Percentiles rank a stretch among this genome's conserved stretches.
These are phyloP conservation scores for Castanospermum australe DNA, from an alignment of 306 rosid genomes.

Conservation along the genomic window DNA sequence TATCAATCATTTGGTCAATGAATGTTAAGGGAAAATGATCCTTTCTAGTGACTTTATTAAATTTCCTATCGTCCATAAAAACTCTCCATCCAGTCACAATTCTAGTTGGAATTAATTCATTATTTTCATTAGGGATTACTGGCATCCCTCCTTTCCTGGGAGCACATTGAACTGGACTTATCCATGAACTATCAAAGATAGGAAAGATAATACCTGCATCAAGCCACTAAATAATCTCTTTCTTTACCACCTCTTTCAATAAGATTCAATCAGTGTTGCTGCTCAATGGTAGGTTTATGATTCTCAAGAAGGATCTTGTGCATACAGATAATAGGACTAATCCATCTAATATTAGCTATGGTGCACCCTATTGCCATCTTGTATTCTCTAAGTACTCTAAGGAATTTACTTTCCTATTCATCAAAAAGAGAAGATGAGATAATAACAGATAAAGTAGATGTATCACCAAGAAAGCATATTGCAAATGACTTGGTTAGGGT, in stretches of 20 bases:
- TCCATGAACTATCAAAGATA: neutral
- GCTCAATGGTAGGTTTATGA: neutral
- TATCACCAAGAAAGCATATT: too few species aligned
- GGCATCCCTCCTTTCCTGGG: too few species aligned
- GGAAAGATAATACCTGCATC: neutral
- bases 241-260: neutral
- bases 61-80: neutral
- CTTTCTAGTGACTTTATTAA: neutral
- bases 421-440: too few species aligned
- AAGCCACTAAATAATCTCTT: neutral
- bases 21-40: neutral
- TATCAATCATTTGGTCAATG: neutral
- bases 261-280: neutral
- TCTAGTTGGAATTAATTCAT: neutral
- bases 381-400: neutral
- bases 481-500: too few species aligned
- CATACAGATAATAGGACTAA: neutral
- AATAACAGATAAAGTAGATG: too few species aligned
- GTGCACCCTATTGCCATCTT: neutral
- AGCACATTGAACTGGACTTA: too few species aligned
- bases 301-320: neutral
- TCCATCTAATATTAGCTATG: neutral
- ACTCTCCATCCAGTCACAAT: neutral
- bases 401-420: too few species aligned
- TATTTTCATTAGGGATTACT: too few species aligned